Base-by-base conservation (phyloP, 176 grass and related monocot genomes). In the Triticum monococcum region DNA sequence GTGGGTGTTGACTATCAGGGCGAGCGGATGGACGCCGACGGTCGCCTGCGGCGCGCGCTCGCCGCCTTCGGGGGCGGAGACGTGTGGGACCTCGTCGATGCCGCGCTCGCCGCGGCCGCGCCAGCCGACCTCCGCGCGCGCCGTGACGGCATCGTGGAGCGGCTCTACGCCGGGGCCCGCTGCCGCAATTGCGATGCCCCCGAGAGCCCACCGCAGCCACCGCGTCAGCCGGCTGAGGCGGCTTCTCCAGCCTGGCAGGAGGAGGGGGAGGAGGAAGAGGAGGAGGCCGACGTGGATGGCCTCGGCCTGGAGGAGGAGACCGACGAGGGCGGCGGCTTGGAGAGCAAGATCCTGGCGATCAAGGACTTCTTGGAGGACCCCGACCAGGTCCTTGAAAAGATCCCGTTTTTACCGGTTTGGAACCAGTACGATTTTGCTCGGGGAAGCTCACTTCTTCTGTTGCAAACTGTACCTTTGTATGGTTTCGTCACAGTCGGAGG, bases 331-430 rank as follows among this genome's bases (percentile, higher is more conserved):
- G 77, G 65, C 38, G 83, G 79, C 67, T 60, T 68, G 78, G 72
- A 88, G 70, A 88, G 84, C 77, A 91, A 93, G 83, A 91, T 95
- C 74, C 84, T 93, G 48, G 84, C 85, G 60, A 92, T 93, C 67
- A 98, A 79, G 89, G 93, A 95, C 46, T 93, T 90, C 72, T 87
- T 98, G 75, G 91, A 98, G 80, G 93, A 95, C 79, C 80, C 89
- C 23, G 86, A 90, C 60, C 87, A 95, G 90, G 91, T 95, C 75
- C 69, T 52, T 80, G 26, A 54, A 89, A 89, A 89, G 63, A 77
- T 77, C 37, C 71, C 78, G 30, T 50, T 45, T 86, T 82, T 89
- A 86, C 35, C 70, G 43, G 20, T 77, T 81, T 85, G 68, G 35
- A 50, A 7, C 14, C 31, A 56, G 26, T 62, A 52, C 83, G n/a